A percentile compares a stretch with the other conserved stretches of the same genome.
Evolutionary conservation across 257 asterid species (phyloP).

Genomic region (Phtheirospermum japonicum): DNA sequence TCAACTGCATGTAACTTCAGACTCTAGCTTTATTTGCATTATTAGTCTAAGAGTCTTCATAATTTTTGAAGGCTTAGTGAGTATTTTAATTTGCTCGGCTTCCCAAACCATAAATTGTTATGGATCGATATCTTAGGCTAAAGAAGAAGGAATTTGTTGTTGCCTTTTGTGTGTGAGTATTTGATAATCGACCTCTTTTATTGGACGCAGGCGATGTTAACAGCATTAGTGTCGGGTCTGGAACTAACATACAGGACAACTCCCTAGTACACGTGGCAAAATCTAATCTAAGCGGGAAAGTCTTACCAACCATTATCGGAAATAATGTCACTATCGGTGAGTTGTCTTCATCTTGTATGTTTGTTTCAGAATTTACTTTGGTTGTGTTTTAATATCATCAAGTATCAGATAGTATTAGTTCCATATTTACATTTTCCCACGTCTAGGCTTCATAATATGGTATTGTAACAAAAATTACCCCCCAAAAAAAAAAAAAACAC

Average conservation of each 20-base stretch:
- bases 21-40: not conserved
- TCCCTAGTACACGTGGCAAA: constrained; percentile 82
- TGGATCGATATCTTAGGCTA: too few relatives aligned
- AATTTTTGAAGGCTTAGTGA: too few relatives aligned
- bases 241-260: constrained; percentile 82
- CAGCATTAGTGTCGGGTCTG: constrained; percentile 60
- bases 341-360: constrained; percentile 24
- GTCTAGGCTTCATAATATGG: not conserved
- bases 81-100: too few relatives aligned
- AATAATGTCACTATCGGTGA: constrained; percentile 72
- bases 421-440: not conserved
- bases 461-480: constrained; percentile 10
- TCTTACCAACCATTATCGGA: constrained; percentile 68
- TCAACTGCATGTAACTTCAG: not conserved
- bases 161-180: not conserved
- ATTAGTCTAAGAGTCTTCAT: not conserved
- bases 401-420: not conserved
- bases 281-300: constrained; percentile 65
- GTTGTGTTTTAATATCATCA: not conserved
- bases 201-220: constrained; percentile 65
- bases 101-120: too few relatives aligned
- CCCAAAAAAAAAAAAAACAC: constrained; percentile 24
- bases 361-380: not conserved
- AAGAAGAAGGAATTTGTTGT: not conserved
- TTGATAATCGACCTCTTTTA: constrained; percentile 17